Evolutionary conservation across 2,329 filamentous ascomycete species (phyloP).

Genomic region (Lachnellula cervina): DNA sequence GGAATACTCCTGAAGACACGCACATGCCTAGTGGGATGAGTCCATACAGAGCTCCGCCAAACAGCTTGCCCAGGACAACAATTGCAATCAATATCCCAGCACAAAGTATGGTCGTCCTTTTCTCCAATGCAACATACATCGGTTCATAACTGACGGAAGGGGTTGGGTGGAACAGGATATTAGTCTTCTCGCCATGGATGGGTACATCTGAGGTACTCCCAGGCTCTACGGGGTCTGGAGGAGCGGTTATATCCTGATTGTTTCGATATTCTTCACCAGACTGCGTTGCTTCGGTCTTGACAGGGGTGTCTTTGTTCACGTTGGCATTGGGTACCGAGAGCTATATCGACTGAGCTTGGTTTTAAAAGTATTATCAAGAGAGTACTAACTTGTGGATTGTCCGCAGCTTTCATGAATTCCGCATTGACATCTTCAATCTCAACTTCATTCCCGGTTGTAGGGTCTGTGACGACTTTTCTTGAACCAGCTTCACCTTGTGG

Average conservation of each 20-base stretch:
- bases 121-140: constrained; percentile 74
- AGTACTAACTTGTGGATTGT: constrained; percentile 61
- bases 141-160: constrained; percentile 86
- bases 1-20: constrained; percentile 71
- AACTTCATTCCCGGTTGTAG: constrained; percentile 80
- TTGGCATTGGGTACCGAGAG: constrained; percentile 88
- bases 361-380: not conserved
- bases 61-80: constrained; percentile 70
- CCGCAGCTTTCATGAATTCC: constrained; percentile 62
- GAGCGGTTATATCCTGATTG: constrained; percentile 84
- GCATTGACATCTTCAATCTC: constrained; percentile 78
- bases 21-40: constrained; percentile 69
- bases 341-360: constrained; percentile 35
- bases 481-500: constrained; percentile 35
- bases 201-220: constrained; percentile 90
- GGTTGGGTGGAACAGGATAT: constrained; percentile 91
- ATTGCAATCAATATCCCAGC: constrained; percentile 67
- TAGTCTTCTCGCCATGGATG: constrained; percentile 94
- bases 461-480: constrained; percentile 70
- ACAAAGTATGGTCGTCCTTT: constrained; percentile 66
- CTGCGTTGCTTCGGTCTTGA: constrained; percentile 67
- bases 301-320: constrained; percentile 66
- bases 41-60: constrained; percentile 73
- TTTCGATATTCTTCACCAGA: constrained; percentile 74
- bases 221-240: constrained; percentile 77